Evolutionary conservation across 1,139 yeast species (phyloP).

Genomic region (Candida pseudoviswanathii): DNA sequence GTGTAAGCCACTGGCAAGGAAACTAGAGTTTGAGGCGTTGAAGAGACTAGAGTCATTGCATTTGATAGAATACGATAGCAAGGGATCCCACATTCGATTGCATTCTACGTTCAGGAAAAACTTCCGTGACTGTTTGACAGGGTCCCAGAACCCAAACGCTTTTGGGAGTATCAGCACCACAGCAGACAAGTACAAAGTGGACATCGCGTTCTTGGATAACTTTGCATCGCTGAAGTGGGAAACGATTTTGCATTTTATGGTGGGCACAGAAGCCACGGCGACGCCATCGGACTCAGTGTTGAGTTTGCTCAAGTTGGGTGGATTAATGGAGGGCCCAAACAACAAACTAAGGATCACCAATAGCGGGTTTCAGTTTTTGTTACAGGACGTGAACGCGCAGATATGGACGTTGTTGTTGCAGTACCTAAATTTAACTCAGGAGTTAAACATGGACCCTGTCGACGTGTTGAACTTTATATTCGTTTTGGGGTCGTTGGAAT

Average conservation of each 20-base stretch:
- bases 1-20: constrained; percentile 62
- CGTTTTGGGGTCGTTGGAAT: constrained; percentile 87
- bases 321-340: constrained; percentile 71
- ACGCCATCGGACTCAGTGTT: constrained; percentile 73
- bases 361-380: constrained; percentile 87
- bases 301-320: constrained; percentile 69
- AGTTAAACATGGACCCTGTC: constrained; percentile 90
- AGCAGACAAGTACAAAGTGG: constrained; percentile 50
- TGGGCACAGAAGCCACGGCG: constrained; percentile 74
- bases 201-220: constrained; percentile 65
- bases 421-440: constrained; percentile 82
- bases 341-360: constrained; percentile 72
- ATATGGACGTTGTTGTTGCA: constrained; percentile 91
- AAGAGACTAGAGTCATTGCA: constrained; percentile 78
- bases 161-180: constrained; percentile 43
- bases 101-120: constrained; percentile 76
- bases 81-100: constrained; percentile 57
- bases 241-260: constrained; percentile 94
- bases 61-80: constrained; percentile 65
- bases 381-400: constrained; percentile 93
- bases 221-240: constrained; percentile 94
- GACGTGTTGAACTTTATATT: constrained; percentile 93
- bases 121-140: constrained; percentile 82
- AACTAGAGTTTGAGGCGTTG: constrained; percentile 72
- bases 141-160: constrained; percentile 57